Percentiles rank a stretch among this genome's conserved stretches.
These are phyloP conservation scores for Gossypium laxum DNA, from an alignment of 441 rosid species.

Conservation along the genomic window DNA sequence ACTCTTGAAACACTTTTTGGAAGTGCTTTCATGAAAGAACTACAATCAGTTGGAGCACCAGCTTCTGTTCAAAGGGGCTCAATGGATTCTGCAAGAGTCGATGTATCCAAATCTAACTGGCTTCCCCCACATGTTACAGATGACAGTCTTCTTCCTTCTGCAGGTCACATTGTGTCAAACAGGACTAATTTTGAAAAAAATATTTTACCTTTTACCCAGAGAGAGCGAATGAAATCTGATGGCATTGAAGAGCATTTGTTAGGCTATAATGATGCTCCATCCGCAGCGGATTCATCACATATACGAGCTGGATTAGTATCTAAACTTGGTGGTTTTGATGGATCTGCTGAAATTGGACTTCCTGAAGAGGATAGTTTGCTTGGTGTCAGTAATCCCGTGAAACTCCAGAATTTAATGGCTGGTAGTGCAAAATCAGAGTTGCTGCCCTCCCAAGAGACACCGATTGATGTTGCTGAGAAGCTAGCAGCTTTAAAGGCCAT, in stretches of 20 bases:
- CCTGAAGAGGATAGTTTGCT: conserved; percentile 54
- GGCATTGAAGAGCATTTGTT: conserved; percentile 35
- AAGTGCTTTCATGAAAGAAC: conserved; percentile 84
- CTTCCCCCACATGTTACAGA: conserved; percentile 20
- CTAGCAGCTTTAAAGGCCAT: conserved; percentile 48
- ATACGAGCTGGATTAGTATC: conserved; percentile 34
- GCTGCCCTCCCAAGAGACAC: conserved; percentile 27
- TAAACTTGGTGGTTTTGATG: conserved; percentile 34
- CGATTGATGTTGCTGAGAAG: conserved; percentile 47
- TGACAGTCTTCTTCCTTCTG: conserved; percentile 27
- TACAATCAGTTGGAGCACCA: conserved; percentile 71
- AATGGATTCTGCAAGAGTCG: conserved; percentile 30
- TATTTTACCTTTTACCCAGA: conserved; percentile 33
- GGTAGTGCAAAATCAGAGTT: conserved; percentile 41
- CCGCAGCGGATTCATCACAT: conserved; percentile 33
- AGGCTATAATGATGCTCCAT: conserved; percentile 33
- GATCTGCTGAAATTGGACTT: conserved; percentile 27
- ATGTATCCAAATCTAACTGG: conserved; percentile 35
- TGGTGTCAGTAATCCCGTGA: conserved; percentile 28
- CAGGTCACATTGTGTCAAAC: conserved; percentile 27
- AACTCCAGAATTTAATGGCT: conserved; percentile 29
- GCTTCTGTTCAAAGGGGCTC: conserved; percentile 33
- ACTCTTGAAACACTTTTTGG: conserved; percentile 94
- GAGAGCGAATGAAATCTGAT: conserved; percentile 35
- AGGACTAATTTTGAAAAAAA: conserved; percentile 29